Evolutionary conservation across 257 asterid species (phyloP), one percentile per base, ranked within the genome.

Genomic region (Salvia rosmarinus): DNA sequence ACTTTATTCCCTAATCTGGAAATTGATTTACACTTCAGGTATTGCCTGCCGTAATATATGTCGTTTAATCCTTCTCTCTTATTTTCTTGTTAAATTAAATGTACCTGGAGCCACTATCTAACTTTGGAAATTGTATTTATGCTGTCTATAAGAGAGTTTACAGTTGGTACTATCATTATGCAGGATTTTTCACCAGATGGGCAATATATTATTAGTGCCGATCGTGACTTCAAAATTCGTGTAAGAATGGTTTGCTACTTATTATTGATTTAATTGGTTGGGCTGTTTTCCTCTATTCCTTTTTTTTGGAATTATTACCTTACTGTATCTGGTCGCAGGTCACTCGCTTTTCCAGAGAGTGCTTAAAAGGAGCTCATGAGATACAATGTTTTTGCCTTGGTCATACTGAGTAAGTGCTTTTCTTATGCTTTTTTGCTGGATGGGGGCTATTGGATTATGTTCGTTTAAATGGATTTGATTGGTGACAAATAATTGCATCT

Each of bases 211-310:
- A 64, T 91, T 61, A 89, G 94, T 76, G 92, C 98, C 16, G 98
- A 95, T 52, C 90, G 99, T 47, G 99, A 95, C 87, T 91, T 84
- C 81, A 95, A 95, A 86, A 95, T 90, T 73, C 96, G 99, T 57
- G 99, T 95, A 88, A 79, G 40, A 58, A 50, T 11, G 77, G 39
- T 67, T 56, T 75, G 12, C 46, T 57, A 43, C 66, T 61, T 25
- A 39, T 56, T 43, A 14, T 28, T 19, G 16, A 37, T 16, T 70
- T 51, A 44, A 63, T 71, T 30, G 50, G 32, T 75, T 49, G 10
- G 56, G 9, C 35, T 30, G 5, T 75, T 61, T 35, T 19, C 21
- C 62, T 28, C 55, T 28, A 13, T 52, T 75, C 58, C 17, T n/a
- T n/a, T n/a, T n/a, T n/a, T 68, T 35, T 23, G 9, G 39, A 21